Evolutionary conservation across 1,284 basidiomycete species (phyloP).

Genomic region (Irpex lacteus): DNA sequence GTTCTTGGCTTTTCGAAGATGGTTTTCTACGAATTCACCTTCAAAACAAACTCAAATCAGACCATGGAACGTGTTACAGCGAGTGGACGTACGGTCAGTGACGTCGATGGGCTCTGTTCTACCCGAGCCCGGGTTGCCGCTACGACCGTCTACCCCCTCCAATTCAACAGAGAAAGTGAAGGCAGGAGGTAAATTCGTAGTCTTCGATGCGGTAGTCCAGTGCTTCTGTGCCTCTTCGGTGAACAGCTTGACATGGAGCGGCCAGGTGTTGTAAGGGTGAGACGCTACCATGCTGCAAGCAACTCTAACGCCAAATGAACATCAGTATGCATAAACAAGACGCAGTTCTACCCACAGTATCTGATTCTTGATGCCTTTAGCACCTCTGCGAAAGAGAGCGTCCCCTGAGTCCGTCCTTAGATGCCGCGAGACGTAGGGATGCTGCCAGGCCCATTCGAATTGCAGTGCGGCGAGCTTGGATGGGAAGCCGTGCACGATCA

Average conservation of each 20-base stretch:
- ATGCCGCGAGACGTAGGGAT: constrained; percentile 60
- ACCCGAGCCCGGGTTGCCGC: constrained; percentile 44
- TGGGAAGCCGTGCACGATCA: constrained; percentile 88
- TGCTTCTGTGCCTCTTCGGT: constrained; percentile 52
- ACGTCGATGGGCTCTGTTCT: constrained; percentile 60
- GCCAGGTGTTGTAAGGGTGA: constrained; percentile 63
- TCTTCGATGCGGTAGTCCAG: constrained; percentile 41
- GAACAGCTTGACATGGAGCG: constrained; percentile 68
- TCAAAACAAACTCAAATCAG: constrained; percentile 16
- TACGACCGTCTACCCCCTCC: constrained; percentile 73
- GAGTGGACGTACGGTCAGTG: constrained; percentile 52
- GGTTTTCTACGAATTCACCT: constrained; percentile 51
- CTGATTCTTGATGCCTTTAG: constrained; percentile 29
- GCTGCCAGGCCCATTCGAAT: constrained; percentile 95
- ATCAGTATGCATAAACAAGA: not conserved
- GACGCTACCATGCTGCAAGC: constrained; percentile 51
- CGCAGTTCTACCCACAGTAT: constrained; percentile 39
- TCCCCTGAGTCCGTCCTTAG: constrained; percentile 43
- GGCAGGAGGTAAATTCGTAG: constrained; percentile 42
- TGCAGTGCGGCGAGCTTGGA: constrained; percentile 82
- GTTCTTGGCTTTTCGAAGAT: constrained; percentile 51
- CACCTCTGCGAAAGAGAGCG: constrained; percentile 31
- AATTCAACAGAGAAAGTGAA: constrained; percentile 55
- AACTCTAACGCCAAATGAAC: constrained; percentile 32
- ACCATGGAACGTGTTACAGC: not conserved